Conservation (phyloP, 2,329 filamentous ascomycete species). For the Penicillium sp. region DNA sequence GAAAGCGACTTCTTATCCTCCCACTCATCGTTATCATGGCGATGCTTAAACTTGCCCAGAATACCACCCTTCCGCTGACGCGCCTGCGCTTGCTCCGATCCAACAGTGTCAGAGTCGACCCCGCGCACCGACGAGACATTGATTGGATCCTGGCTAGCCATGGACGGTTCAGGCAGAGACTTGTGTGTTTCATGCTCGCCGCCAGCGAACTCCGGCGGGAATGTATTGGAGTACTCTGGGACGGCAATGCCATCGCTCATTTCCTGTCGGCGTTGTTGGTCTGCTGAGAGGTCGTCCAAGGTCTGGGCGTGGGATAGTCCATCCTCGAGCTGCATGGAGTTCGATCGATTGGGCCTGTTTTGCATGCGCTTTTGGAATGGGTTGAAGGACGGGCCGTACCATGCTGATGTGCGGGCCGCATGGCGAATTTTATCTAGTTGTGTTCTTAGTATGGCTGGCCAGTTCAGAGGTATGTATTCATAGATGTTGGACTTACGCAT, state of each 20-base stretch:
- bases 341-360: constrained; percentile 18
- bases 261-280: constrained; percentile 24
- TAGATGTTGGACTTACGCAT: constrained; percentile 7
- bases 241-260: constrained; percentile 26
- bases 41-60: constrained; percentile 17
- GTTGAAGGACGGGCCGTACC: constrained; percentile 43
- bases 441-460: constrained; percentile 5
- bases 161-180: constrained; percentile 23
- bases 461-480: background rate
- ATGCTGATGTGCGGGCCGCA: constrained; percentile 39
- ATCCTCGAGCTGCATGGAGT: constrained; percentile 33
- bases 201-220: constrained; percentile 26
- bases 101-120: constrained; percentile 13
- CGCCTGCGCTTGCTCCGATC: constrained; percentile 21
- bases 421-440: constrained; percentile 40
- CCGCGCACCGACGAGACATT: constrained; percentile 25
- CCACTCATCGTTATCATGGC: constrained; percentile 12
- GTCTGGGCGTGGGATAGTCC: constrained; percentile 23
- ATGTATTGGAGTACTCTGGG: constrained; percentile 26
- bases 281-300: constrained; percentile 25
- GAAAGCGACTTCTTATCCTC: constrained; percentile 18
- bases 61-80: constrained; percentile 27
- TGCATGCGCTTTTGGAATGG: constrained; percentile 42
- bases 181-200: constrained; percentile 19
- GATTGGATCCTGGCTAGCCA: constrained; percentile 32